Evolutionary conservation across 306 rosid species (phyloP).

Genomic region (Citrullus amarus): DNA sequence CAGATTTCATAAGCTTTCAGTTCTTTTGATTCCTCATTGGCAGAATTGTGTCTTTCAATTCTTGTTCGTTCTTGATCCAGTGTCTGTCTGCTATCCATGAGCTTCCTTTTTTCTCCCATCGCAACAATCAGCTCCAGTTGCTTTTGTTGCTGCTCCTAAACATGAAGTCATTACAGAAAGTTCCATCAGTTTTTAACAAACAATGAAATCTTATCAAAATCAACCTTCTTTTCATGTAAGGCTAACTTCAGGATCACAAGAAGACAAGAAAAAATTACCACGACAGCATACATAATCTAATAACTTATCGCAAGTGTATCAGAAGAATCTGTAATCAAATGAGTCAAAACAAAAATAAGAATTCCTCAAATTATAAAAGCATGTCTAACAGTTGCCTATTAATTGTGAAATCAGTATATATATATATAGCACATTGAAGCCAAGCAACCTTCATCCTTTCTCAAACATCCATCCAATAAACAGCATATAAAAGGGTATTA

Average conservation of each 20-base stretch:
- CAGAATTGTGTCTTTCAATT: slow-evolving; percentile 19
- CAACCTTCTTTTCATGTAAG: not conserved
- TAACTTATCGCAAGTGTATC: not conserved
- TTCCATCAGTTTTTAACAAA: not conserved
- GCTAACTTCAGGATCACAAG: not conserved
- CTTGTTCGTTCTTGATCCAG: slow-evolving; percentile 19
- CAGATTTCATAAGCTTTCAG: slow-evolving; percentile 50
- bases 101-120: slow-evolving; percentile 48
- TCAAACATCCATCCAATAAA: not conserved
- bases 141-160: slow-evolving; percentile 81
- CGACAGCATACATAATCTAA: not conserved
- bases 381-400: not conserved
- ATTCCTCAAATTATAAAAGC: not conserved
- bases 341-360: not conserved
- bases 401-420: not conserved
- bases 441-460: not conserved
- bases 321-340: not conserved
- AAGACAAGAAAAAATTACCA: not conserved
- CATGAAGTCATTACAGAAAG: not conserved
- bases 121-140: slow-evolving; percentile 84
- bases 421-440: not conserved
- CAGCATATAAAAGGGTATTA: not conserved
- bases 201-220: not conserved
- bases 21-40: slow-evolving; percentile 33
- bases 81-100: slow-evolving; percentile 42